Percentiles rank a stretch among this genome's conserved stretches.
These are phyloP conservation scores for Vaccinium corymbosum DNA, from an alignment of 148 eudicot species.

Conservation along the genomic window DNA sequence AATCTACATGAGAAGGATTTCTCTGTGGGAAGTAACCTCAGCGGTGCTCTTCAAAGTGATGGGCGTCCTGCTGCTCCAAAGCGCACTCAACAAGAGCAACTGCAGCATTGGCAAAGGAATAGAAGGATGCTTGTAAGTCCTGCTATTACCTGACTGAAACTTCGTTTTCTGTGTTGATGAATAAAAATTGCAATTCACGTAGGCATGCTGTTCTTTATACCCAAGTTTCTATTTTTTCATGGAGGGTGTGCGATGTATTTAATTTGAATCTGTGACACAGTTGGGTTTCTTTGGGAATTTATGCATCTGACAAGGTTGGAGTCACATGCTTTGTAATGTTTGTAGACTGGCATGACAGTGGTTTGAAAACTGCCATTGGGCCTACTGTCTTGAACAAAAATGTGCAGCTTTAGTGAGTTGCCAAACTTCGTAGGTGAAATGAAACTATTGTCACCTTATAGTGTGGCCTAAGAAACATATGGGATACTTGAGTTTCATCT, in stretches of 20 bases:
- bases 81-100: constrained; percentile 92
- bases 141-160: constrained; percentile 4
- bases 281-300: constrained; percentile 2
- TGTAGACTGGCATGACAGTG: not conserved
- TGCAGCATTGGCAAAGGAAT: constrained; percentile 95
- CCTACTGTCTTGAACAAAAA: not conserved
- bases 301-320: not conserved
- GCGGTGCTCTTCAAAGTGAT: constrained; percentile 93
- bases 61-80: constrained; percentile 80
- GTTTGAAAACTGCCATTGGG: not conserved
- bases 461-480: not conserved
- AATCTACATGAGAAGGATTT: constrained; percentile 93
- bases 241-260: not conserved
- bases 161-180: not conserved
- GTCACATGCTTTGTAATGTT: constrained; percentile 5
- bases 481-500: not conserved
- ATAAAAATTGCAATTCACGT: not conserved
- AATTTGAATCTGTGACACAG: not conserved
- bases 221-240: not conserved
- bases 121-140: constrained; percentile 93
- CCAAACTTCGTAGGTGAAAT: not conserved
- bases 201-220: not conserved
- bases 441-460: constrained; percentile 3
- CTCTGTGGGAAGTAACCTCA: constrained; percentile 50
- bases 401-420: not conserved